Conservation (phyloP, 176 grass and related monocot genomes). For the Musa troglodytarum region DNA sequence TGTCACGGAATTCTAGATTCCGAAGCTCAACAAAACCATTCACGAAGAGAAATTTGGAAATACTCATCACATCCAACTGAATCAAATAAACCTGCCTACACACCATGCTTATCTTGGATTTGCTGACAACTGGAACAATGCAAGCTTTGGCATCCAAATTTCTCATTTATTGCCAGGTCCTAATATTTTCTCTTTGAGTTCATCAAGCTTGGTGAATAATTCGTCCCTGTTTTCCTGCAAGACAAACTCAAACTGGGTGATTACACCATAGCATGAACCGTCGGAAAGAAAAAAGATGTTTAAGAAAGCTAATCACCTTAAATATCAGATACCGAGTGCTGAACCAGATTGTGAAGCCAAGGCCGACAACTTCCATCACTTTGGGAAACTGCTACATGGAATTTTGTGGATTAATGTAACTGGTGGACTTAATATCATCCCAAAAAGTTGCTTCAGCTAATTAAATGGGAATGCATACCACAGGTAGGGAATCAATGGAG, state of each 20-base stretch:
- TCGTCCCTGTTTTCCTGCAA: slow-evolving; percentile 60
- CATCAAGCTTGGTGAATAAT: slow-evolving; percentile 35
- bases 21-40: neutral
- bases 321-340: slow-evolving; percentile 70
- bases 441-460: too few relatives aligned
- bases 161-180: slow-evolving; percentile 31
- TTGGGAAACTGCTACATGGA: slow-evolving; percentile 50
- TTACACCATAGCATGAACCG: neutral
- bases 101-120: neutral
- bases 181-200: slow-evolving; percentile 39
- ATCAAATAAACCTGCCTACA: neutral
- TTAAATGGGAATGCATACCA: slow-evolving; percentile 39
- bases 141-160: neutral
- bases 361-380: slow-evolving; percentile 82
- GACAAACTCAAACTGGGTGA: neutral
- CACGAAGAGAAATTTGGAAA: neutral
- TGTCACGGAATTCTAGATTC: neutral
- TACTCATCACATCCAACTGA: neutral
- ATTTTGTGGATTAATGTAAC: neutral
- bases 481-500: slow-evolving; percentile 61
- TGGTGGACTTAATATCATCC: neutral
- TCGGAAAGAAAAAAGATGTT: neutral
- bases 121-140: neutral
- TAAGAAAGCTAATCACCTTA: slow-evolving; percentile 37
- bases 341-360: slow-evolving; percentile 89